Evolutionary conservation across 2,329 filamentous ascomycete genomes (phyloP), one percentile per base, ranked within the genome.

Genomic region (Hymenoscyphus fructigenus): DNA sequence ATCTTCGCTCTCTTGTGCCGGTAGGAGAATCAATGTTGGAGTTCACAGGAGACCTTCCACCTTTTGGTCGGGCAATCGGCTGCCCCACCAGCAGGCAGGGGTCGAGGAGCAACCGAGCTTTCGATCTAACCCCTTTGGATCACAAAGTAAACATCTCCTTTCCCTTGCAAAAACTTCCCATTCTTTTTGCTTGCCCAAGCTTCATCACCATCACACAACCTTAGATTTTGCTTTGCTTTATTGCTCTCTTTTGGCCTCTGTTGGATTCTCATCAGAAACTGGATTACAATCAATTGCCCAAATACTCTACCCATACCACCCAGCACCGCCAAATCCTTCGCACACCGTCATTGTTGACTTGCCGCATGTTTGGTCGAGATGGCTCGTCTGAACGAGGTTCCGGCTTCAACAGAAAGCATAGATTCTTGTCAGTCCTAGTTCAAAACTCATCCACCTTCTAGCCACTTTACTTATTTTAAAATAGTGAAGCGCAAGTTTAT

Each of bases 381-480:
- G 91, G 91, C 91, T 79, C 86, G 91, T 80, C 84, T 94, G 71
- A 93, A 93, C 80, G 91, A 93, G 82, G 85, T 85, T 75, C 83
- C 87, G 68, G 80, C 84, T 79, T 84, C 89, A 74, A 83, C 82
- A 75, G 90, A 92, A 79, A 88, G 82, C 75, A 78, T 92, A 70
- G 91, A 93, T 76, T 87, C 84, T 75, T 81, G 90, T 92, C 82
- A 77, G 89, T 67, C 26, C 44, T 29, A 66, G 7, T 15, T 36
- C 6, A 15, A 36, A 15, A 41, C 44, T 38, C 65, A 41, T 64
- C n/a, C n/a, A 20, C 10, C 28, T 50, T 15, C 38, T 47, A 15
- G n/a, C 23, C 9, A 23, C 28, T n/a, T 36, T 26, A 58, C 62
- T 68, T n/a, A 68, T 32, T 53, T 57, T 38, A 26, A 55, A 63